Base-by-base conservation (phyloP, 495 filamentous ascomycete genomes). In the Xylaria flabelliformis region DNA sequence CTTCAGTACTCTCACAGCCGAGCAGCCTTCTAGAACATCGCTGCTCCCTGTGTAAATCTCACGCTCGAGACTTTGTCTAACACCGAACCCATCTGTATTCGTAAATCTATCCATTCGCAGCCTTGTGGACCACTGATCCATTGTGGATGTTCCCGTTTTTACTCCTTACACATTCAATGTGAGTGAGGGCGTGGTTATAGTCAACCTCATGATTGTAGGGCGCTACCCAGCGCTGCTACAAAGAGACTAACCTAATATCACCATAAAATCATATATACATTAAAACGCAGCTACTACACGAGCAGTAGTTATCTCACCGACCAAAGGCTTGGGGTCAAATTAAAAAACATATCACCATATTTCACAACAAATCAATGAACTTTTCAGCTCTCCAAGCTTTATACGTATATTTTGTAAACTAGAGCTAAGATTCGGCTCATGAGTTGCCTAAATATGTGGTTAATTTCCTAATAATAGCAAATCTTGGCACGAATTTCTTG, bases 91-190 rank as follows among this genome's bases (percentile, higher is more conserved):
- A 26, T 44, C 29, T 56, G 15, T 10, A 55, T 50, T 67, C 65
- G 65, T 67, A 67, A 39, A 55, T 5, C 21, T 7, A 42, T 24
- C 65, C 65, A 67, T 56, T 56, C 34, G 42, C 65, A 67, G 65
- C 50, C 36, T 56, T 32, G 32, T 56, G 36, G 65, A 56, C 29
- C 13, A 19, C 34, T 39, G 10, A 21, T n/a, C 32, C 8, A 19
- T 39, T 61, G 58, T n/a, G 7, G 58, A 6, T 39, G 32, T 36
- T 61, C 58, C 2, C 12, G 15, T 4, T 36, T 12, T 5, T 17
- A 21, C 32, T 41, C 39, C 39, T 42, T 41, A 39, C 8, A 19
- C 39, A 21, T 19, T 9, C 39, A 12, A 39, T 61, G 21, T 12
- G 32, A 19, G 32, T 29, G 53, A 41, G 32, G n/a, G 44, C 39